Conservation (phyloP, 345 rosid species). For the Punica granatum region DNA sequence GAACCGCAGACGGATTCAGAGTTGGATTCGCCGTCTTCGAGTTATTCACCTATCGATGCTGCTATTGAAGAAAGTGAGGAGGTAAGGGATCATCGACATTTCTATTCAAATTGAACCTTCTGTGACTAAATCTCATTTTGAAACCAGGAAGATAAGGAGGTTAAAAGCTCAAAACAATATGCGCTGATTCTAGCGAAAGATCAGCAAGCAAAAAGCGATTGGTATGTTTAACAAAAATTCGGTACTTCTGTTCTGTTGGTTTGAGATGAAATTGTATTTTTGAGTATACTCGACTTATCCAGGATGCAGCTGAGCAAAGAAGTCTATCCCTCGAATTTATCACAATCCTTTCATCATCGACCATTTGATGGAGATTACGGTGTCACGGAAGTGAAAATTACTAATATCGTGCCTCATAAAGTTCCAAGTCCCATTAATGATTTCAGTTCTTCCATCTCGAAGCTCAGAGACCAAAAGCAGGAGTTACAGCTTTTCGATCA, state of each 20-base stretch:
- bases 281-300: not conserved
- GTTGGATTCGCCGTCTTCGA: constrained; percentile 14
- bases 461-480: constrained; percentile 25
- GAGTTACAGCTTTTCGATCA: constrained; percentile 31
- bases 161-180: not conserved
- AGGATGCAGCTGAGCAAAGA: constrained; percentile 23
- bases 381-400: constrained; percentile 15
- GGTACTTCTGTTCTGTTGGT: not conserved
- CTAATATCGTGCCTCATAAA: constrained; percentile 20
- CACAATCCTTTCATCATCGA: constrained; percentile 19
- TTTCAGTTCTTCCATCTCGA: constrained; percentile 35
- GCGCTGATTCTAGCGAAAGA: not conserved
- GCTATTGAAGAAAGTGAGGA: constrained; percentile 25
- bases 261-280: not conserved
- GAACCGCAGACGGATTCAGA: constrained; percentile 47
- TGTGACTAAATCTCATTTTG: not conserved
- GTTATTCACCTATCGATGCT: constrained; percentile 12
- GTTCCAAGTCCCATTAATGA: constrained; percentile 25
- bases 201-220: not conserved
- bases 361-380: constrained; percentile 13
- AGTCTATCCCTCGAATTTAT: constrained; percentile 3
- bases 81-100: constrained; percentile 22
- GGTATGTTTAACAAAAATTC: not conserved
- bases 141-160: not conserved
- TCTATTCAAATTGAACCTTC: not conserved